A percentile compares a stretch with the other conserved stretches of the same genome.
These are phyloP conservation scores for Colletotrichum karsti DNA, from an alignment of 2,329 filamentous ascomycete genomes.

Conservation along the genomic window DNA sequence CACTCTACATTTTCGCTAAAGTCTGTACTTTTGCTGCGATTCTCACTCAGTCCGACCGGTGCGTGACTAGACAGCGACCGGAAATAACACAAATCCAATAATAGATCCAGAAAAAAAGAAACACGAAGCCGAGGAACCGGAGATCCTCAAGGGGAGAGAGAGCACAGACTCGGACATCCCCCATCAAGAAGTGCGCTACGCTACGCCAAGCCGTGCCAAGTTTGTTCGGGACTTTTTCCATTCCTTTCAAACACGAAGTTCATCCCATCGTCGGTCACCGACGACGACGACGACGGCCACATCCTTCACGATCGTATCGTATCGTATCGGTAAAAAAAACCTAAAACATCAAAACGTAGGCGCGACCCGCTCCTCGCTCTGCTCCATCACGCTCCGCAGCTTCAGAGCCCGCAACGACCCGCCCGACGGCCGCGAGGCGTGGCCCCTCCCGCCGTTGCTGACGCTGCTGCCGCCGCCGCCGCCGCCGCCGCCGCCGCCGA, in stretches of 20 bases:
- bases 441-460: background rate
- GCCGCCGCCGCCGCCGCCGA: slow-evolving; percentile 8
- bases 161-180: background rate
- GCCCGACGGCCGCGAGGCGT: slow-evolving; percentile 19
- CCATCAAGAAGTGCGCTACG: background rate
- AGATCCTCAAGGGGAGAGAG: background rate
- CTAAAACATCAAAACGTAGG: slow-evolving; percentile 20
- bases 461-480: background rate
- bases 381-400: slow-evolving; percentile 24
- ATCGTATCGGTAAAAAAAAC: background rate
- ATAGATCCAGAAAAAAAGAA: background rate
- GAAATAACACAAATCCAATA: background rate
- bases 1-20: background rate
- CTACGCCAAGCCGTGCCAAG: background rate
- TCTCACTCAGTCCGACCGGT: background rate
- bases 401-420: slow-evolving; percentile 33
- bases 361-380: slow-evolving; percentile 25
- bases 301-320: background rate
- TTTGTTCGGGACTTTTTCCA: too few species aligned
- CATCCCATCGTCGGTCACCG: slow-evolving; percentile 19
- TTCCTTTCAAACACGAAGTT: background rate
- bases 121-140: background rate
- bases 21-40: background rate
- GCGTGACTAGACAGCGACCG: background rate
- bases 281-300: background rate